Base-by-base conservation (phyloP, 2,329 filamentous ascomycete species). In the Coniella vitis region DNA sequence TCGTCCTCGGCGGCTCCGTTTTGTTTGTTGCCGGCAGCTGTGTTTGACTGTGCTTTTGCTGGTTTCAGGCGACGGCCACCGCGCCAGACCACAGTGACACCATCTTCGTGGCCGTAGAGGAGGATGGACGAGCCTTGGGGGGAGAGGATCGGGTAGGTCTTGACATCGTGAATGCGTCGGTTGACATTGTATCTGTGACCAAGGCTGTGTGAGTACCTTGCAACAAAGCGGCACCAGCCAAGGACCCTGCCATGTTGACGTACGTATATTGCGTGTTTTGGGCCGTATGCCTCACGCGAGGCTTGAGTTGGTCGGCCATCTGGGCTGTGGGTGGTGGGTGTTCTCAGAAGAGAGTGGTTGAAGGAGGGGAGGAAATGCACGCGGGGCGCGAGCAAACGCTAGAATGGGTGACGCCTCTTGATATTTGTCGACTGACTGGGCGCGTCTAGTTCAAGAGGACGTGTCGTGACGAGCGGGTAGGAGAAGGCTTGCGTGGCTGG, bases 101-200 rank as follows among this genome's bases (percentile, higher is more conserved):
- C 81, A 61, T 76, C 79, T 51, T 83, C 78, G 56, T 84, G 80
- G 39, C 77, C 80, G 57, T 83, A 83, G 38, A 85, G 64, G 21
- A 84, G 61, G 58, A 84, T 74, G 2, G 74, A 79, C 7, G 81
- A 81, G 32, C 81, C 81, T 58, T 85, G 81, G 2, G 79, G 73
- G 1, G 81, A 82, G 50, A 72, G 70, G 16, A 81, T 68, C 1
- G 81, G 81, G 58, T 84, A 84, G 4, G 73, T 73, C 56, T 81
- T 77, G 43, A 81, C 71, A 57, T 79, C 70, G 61, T 83, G 71
- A 41, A 82, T 69, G 51, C 80, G 77, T 52, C 75, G 71, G 37
- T 73, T 67, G 29, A 83, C 65, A 49, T 81, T 75, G 56, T 83
- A 83, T 51, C 81, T 84, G 42, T 21, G 5, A 37, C 47, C 37